Evolutionary conservation across 768 basidiomycete genomes (phyloP).

Genomic region (Pisolithus sp.): DNA sequence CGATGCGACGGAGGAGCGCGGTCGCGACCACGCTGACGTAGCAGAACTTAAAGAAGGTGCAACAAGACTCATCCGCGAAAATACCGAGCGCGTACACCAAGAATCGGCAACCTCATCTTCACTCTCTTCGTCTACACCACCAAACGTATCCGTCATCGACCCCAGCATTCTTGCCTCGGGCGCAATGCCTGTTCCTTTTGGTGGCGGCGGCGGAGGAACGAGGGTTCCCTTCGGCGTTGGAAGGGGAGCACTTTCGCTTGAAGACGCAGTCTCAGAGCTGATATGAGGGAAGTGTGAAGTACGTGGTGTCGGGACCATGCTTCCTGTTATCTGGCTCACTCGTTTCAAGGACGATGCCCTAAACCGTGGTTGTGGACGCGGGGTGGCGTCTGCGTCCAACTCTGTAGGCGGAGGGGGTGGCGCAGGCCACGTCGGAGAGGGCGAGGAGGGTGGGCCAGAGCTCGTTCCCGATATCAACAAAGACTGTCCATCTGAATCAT

Average conservation of each 20-base stretch:
- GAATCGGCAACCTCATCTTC: conserved; percentile 1
- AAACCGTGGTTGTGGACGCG: conserved; percentile 23
- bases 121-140: conserved; percentile 19
- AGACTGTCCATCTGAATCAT: conserved; percentile 6
- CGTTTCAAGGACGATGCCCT: conserved; percentile 25
- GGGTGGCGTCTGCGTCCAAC: conserved; percentile 17
- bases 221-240: conserved; percentile 22
- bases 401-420: conserved; percentile 25
- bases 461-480: conserved; percentile 12
- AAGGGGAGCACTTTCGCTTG: conserved; percentile 14
- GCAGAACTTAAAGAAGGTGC: conserved; percentile 15
- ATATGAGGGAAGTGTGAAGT: conserved; percentile 36
- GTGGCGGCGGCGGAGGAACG: conserved; percentile 13
- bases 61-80: conserved; percentile 1
- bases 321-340: conserved; percentile 14
- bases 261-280: conserved; percentile 34
- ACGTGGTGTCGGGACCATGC: conserved; percentile 37
- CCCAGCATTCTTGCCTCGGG: conserved; percentile 22
- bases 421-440: conserved; percentile 23
- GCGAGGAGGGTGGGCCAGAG: conserved; percentile 10
- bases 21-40: conserved; percentile 33
- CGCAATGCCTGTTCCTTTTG: conserved; percentile 10
- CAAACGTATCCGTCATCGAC: conserved; percentile 35
- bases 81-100: not conserved
- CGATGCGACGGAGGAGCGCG: conserved; percentile 26